Conservation (phyloP, 352 stramenopile genomes). For the Saprolegnia diclina region DNA sequence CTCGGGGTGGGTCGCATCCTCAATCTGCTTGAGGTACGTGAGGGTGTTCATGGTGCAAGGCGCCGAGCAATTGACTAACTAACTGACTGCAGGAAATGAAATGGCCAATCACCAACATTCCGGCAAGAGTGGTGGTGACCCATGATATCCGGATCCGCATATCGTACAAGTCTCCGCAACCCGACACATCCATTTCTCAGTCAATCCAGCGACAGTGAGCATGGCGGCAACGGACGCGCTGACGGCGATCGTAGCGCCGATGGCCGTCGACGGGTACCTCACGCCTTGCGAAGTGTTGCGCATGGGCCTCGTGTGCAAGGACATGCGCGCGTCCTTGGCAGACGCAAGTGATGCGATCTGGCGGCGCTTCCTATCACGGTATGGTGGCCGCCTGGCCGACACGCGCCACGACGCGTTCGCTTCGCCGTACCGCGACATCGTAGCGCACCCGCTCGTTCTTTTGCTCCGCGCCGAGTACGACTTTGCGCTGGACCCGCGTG, state of each 20-base stretch:
- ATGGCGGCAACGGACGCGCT: background rate
- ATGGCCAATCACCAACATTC: no score
- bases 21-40: background rate
- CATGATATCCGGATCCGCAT: background rate
- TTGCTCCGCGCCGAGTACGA: background rate
- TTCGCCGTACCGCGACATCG: background rate
- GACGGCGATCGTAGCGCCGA: background rate
- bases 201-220: background rate
- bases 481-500: background rate
- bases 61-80: no score
- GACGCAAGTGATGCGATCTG: background rate
- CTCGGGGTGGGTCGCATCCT: background rate
- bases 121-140: no score
- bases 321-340: background rate
- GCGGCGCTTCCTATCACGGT: background rate
- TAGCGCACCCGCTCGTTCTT: background rate
- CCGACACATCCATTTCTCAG: background rate
- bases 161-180: background rate
- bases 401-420: background rate
- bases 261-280: conserved; percentile 1
- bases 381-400: background rate
- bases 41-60: background rate
- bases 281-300: background rate
- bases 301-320: background rate
- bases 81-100: no score